These are phyloP conservation scores for Scenedesmus sp. DNA, from an alignment of 163 green algal genomes.

Conservation along the genomic window DNA sequence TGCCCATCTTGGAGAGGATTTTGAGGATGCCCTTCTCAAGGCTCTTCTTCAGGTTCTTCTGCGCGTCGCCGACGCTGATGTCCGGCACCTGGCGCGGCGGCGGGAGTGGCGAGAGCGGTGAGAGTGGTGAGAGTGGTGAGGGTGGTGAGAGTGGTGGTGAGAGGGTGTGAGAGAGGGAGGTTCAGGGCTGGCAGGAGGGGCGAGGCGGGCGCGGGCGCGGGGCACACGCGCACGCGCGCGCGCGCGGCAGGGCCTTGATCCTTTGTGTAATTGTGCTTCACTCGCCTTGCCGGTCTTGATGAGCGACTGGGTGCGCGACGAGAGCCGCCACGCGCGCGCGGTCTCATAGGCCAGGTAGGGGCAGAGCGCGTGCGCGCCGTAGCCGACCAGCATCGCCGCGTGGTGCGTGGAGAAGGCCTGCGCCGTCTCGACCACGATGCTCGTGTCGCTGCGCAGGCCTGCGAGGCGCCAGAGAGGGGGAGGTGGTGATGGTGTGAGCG, in stretches of 20 bases:
- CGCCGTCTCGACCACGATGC: slow-evolving; percentile 95
- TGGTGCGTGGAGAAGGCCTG: slow-evolving; percentile 97
- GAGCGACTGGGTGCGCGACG: slow-evolving; percentile 83
- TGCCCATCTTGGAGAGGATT: slow-evolving; percentile 99
- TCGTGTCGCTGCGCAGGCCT: slow-evolving; percentile 90
- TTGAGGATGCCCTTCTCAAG: slow-evolving; percentile 98
- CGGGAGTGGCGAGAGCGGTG: too few species aligned
- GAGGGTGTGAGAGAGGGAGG: neutral
- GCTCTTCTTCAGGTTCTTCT: slow-evolving; percentile 96
- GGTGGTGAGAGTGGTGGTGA: neutral
- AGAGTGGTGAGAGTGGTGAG: too few species aligned
- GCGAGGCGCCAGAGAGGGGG: neutral
- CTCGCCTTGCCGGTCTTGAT: slow-evolving; percentile 83
- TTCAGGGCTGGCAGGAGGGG: too few species aligned
- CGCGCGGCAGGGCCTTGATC: too few species aligned
- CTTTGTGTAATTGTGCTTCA: too few species aligned
- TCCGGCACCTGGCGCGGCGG: slow-evolving; percentile 75
- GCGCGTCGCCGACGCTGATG: slow-evolving; percentile 79
- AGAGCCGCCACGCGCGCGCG: slow-evolving; percentile 91
- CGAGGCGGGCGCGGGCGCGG: too few species aligned
- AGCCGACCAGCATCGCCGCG: slow-evolving; percentile 95
- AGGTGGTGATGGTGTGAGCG: neutral
- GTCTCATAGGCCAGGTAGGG: slow-evolving; percentile 97
- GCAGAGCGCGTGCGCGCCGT: slow-evolving; percentile 97
- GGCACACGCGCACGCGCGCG: neutral